Base-by-base conservation (phyloP, 2,329 filamentous ascomycete species). In the Penicillium hesseltinei region DNA sequence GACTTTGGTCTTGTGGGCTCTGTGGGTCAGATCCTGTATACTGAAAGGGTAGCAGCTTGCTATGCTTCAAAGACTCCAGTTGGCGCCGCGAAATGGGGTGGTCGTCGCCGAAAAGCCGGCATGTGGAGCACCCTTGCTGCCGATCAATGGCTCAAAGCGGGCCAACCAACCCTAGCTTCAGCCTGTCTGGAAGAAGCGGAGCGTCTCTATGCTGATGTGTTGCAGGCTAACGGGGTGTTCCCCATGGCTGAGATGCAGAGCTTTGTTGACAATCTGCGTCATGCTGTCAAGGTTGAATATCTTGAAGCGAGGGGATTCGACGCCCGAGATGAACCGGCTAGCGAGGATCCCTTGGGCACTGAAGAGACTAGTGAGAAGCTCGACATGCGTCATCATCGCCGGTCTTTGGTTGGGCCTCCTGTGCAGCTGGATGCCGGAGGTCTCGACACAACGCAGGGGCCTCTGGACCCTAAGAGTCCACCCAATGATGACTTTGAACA, bases 41-140 rank as follows among this genome's bases (percentile, higher is more conserved):
- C 88, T 52, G 93, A 99, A 75, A 86, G 94, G 36, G 83, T 97
- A 21, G 90, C 91, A 0, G 85, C 89, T 2, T 96, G 91, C 76
- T 97, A 93, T 74, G 85, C 85, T 0, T 87, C 89, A 3, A 90
- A 90, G 64, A 82, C 82, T 27, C 88, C 89, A 3, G 77, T 86
- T 4, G 87, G 88, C 1, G 84, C 82, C 9, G 83, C 86, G 59
- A 78, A 79, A 38, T 89, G 87, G 81, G 92, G 92, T 17, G 82
- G 83, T 9, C 83, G 93, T 60, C 83, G 82, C 58, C 83, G 94
- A 48, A 99, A 97, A 78, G 90, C 92, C 2, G 94, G 90, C 0
- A 84, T 96, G 62, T 99, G 92, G 92, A 89, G 88, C 63, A 82
- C 94, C 23, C 81, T 96, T 39, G 89, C 90, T 1, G 88, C 92